Evolutionary conservation across 257 asterid species (phyloP).

Genomic region (Salvia miltiorrhiza): DNA sequence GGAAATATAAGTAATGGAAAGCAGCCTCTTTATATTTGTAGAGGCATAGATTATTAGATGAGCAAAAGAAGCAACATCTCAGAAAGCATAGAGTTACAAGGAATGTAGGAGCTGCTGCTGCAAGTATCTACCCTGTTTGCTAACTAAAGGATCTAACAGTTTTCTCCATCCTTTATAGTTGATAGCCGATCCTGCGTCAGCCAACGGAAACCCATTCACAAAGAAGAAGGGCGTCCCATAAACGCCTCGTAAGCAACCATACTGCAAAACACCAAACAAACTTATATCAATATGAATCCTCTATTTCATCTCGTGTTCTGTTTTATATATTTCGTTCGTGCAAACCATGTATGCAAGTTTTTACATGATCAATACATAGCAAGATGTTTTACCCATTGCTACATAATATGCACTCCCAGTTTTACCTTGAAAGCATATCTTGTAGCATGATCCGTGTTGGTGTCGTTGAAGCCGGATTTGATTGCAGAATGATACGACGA

Average conservation of each 20-base stretch:
- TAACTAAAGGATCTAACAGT: constrained; percentile 55
- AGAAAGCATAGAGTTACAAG: constrained; percentile 6
- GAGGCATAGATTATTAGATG: background rate
- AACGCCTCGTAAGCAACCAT: constrained; percentile 80
- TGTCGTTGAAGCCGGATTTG: constrained; percentile 50
- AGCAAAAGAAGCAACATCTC: background rate
- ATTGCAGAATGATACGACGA: constrained; percentile 38
- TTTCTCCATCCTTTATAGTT: constrained; percentile 51
- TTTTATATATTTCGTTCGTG: background rate
- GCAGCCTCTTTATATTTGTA: too few species aligned
- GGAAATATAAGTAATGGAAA: too few species aligned
- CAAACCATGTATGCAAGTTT: background rate
- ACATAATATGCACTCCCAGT: background rate
- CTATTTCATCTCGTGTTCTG: background rate
- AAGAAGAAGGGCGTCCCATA: constrained; percentile 88
- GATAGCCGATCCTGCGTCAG: constrained; percentile 66
- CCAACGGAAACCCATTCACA: constrained; percentile 79
- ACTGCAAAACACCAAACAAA: constrained; percentile 36
- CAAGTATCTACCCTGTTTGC: constrained; percentile 1
- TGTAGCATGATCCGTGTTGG: constrained; percentile 54
- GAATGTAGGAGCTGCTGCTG: background rate
- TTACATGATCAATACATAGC: background rate
- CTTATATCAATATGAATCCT: background rate
- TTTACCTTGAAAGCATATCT: constrained; percentile 80
- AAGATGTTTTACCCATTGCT: background rate